Conservation (phyloP, 495 filamentous ascomycete species). For the Massariosphaeria phaeospora region DNA sequence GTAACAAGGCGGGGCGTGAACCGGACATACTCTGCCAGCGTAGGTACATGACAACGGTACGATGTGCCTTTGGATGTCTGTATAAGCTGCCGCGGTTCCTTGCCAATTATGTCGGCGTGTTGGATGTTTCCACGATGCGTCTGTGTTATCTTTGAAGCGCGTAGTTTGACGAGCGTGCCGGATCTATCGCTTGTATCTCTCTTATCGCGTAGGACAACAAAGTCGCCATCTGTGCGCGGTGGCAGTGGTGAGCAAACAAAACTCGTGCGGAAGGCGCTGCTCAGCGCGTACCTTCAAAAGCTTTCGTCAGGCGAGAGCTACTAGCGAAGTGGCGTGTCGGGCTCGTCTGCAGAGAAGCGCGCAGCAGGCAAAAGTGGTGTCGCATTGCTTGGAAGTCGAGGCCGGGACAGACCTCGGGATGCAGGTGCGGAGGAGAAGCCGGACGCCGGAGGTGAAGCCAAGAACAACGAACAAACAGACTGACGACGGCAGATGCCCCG, state of each 20-base stretch:
- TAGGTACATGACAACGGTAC: constrained; percentile 57
- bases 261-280: background rate
- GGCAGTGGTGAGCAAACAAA: constrained; percentile 1
- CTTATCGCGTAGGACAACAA: constrained; percentile 51
- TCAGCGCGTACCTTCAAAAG: constrained; percentile 21
- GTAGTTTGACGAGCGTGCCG: constrained; percentile 47
- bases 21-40: constrained; percentile 65
- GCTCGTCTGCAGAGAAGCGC: background rate
- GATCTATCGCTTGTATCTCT: constrained; percentile 33
- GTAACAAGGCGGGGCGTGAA: constrained; percentile 62
- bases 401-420: background rate
- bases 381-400: constrained; percentile 20
- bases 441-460: background rate
- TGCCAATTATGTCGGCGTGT: constrained; percentile 62
- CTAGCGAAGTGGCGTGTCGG: constrained; percentile 5
- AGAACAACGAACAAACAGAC: background rate
- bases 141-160: constrained; percentile 43
- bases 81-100: constrained; percentile 51
- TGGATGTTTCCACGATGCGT: constrained; percentile 49
- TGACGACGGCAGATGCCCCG: background rate
- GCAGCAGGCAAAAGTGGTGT: background rate
- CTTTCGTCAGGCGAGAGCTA: background rate
- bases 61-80: constrained; percentile 46
- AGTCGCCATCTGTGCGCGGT: constrained; percentile 51
- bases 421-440: background rate